phyloP scores from a whole-genome alignment of 2,329 filamentous ascomycete species.

The Tolypocladium tundrense region DNA sequence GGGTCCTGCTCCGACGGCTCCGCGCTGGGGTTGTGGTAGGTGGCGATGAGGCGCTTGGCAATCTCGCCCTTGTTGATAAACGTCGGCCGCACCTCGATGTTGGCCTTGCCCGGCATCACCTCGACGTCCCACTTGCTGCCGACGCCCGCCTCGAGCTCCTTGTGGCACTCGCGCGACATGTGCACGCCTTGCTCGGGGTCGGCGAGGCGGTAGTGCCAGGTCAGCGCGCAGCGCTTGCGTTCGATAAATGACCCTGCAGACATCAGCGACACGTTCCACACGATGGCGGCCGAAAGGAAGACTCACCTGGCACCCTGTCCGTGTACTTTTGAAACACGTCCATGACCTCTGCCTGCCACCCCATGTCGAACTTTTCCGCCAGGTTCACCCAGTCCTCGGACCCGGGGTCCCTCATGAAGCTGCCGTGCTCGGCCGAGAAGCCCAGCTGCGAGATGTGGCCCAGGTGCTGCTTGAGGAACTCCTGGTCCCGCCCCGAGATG shows the following conservation, averaged over 20 bases:
- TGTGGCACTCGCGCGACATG: conserved; percentile 72
- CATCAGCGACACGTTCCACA: background rate
- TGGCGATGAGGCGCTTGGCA: conserved; percentile 67
- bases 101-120: conserved; percentile 94
- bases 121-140: conserved; percentile 79
- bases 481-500: conserved; percentile 88
- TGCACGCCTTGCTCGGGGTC: conserved; percentile 77
- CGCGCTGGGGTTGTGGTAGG: conserved; percentile 49
- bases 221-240: conserved; percentile 84
- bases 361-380: conserved; percentile 79
- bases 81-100: conserved; percentile 89
- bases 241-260: conserved; percentile 75
- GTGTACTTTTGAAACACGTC: conserved; percentile 82
- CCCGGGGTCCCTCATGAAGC: conserved; percentile 79
- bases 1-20: conserved; percentile 32
- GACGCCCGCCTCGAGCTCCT: conserved; percentile 68
- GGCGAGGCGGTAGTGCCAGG: conserved; percentile 92
- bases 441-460: conserved; percentile 84
- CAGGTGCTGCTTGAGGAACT: conserved; percentile 81
- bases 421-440: conserved; percentile 95
- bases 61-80: conserved; percentile 99
- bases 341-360: conserved; percentile 80
- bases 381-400: conserved; percentile 77
- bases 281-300: background rate
- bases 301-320: conserved; percentile 68